Conservation (phyloP, 805 yeast species). For the Zygosaccharomyces gambellarensis region DNA sequence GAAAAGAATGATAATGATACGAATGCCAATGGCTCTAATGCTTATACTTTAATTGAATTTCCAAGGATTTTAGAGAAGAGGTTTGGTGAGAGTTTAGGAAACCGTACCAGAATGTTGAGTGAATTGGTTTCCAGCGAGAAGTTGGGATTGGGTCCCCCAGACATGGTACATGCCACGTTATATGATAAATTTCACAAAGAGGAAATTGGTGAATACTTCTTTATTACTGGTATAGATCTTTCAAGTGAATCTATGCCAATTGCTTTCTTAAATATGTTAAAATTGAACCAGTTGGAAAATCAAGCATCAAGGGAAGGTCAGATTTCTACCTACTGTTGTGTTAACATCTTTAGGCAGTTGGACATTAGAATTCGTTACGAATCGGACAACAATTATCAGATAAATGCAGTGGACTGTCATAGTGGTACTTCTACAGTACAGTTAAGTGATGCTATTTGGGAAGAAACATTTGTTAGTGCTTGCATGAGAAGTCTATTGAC, state of each 20-base stretch:
- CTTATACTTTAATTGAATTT: slow-evolving; percentile 17
- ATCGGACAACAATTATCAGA: slow-evolving; percentile 31
- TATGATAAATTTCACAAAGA: slow-evolving; percentile 40
- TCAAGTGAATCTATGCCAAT: slow-evolving; percentile 44
- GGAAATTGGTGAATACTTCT: slow-evolving; percentile 49
- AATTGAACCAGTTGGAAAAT: slow-evolving; percentile 20
- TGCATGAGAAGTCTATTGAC: slow-evolving; percentile 52
- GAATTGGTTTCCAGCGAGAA: slow-evolving; percentile 16
- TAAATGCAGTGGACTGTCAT: slow-evolving; percentile 32
- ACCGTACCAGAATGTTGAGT: slow-evolving; percentile 21
- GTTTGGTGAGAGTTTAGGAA: slow-evolving; percentile 32
- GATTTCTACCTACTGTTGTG: slow-evolving; percentile 53
- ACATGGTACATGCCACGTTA: slow-evolving; percentile 46
- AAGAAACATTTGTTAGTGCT: slow-evolving; percentile 54
- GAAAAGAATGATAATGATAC: background rate
- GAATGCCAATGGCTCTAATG: slow-evolving; percentile 4
- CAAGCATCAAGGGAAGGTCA: slow-evolving; percentile 21
- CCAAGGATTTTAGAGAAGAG: slow-evolving; percentile 29
- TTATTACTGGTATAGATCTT: slow-evolving; percentile 44
- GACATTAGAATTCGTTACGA: slow-evolving; percentile 66
- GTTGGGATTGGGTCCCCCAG: slow-evolving; percentile 68
- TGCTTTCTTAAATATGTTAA: slow-evolving; percentile 42
- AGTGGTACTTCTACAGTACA: slow-evolving; percentile 28
- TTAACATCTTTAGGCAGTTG: slow-evolving; percentile 65
- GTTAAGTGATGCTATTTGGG: slow-evolving; percentile 46